These are phyloP conservation scores for Arachnomyces sp. DNA, from an alignment of 2,329 filamentous ascomycete species.

Conservation along the genomic window DNA sequence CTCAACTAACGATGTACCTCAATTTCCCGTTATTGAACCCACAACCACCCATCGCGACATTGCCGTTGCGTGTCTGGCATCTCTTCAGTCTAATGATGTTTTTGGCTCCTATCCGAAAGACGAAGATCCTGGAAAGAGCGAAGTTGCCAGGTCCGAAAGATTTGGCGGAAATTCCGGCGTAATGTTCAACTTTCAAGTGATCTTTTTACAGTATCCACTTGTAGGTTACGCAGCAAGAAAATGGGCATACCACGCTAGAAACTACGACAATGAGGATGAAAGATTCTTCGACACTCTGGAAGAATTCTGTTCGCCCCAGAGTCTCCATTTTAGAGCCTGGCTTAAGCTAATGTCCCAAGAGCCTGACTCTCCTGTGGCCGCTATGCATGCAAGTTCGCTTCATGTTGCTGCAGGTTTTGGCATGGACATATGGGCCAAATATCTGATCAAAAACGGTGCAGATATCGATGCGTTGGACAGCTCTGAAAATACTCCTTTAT, in stretches of 20 bases:
- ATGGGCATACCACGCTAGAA: no score
- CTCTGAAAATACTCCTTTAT: not conserved
- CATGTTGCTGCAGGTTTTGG: conserved; percentile 7
- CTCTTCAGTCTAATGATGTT: conserved; percentile 3
- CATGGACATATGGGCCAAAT: conserved; percentile 3
- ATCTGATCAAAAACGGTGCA: not conserved
- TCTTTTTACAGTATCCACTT: no score
- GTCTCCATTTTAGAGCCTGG: conserved; percentile 1
- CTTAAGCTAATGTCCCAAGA: conserved; percentile 4
- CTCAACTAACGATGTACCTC: conserved; percentile 3
- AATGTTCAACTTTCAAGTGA: no score
- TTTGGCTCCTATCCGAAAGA: no score
- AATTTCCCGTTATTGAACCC: conserved; percentile 2
- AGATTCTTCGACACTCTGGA: no score
- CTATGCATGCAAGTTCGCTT: conserved; percentile 4
- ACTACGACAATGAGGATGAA: no score
- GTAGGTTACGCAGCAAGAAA: no score
- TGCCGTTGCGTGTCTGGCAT: conserved; percentile 6
- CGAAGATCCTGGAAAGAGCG: no score
- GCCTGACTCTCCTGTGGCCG: not conserved
- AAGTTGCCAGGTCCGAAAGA: conserved; percentile 4
- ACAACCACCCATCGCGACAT: conserved; percentile 6
- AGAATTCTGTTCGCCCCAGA: no score
- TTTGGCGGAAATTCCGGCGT: no score
- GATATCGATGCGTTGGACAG: not conserved